phyloP scores from a whole-genome alignment of 1,284 basidiomycete genomes.

The Cryptococcus amylolentus region DNA sequence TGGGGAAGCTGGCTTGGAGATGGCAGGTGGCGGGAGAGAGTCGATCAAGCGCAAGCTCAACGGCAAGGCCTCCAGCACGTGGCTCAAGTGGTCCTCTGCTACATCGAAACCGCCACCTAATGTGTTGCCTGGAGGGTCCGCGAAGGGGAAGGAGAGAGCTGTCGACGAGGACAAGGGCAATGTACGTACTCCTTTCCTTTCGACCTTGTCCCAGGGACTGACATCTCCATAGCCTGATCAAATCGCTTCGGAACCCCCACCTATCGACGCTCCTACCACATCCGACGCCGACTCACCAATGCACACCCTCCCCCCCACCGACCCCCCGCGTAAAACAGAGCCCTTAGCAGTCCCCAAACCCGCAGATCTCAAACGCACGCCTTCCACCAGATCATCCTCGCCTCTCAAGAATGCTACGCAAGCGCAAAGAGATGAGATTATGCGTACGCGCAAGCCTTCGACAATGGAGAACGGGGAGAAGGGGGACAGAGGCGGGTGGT shows the following conservation, averaged over 20 bases:
- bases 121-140: slow-evolving; percentile 13
- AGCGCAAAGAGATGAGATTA: too few relatives aligned
- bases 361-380: too few relatives aligned
- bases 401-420: too few relatives aligned
- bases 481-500: too few relatives aligned
- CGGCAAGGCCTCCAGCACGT: slow-evolving; percentile 36
- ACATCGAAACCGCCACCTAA: slow-evolving; percentile 34
- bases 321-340: too few relatives aligned
- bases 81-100: slow-evolving; percentile 41
- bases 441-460: too few relatives aligned
- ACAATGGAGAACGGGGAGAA: too few relatives aligned
- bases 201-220: not conserved
- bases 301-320: too few relatives aligned
- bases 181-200: not conserved
- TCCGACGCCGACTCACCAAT: not conserved
- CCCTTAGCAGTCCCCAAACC: too few relatives aligned
- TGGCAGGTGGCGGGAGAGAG: not conserved
- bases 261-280: not conserved
- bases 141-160: slow-evolving; percentile 35
- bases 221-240: not conserved
- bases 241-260: not conserved
- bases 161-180: not conserved
- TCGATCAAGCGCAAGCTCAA: slow-evolving; percentile 21
- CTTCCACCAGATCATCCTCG: too few relatives aligned
- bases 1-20: not conserved